Conservation (phyloP, 208 protist species). For the Angomonas deanei region DNA sequence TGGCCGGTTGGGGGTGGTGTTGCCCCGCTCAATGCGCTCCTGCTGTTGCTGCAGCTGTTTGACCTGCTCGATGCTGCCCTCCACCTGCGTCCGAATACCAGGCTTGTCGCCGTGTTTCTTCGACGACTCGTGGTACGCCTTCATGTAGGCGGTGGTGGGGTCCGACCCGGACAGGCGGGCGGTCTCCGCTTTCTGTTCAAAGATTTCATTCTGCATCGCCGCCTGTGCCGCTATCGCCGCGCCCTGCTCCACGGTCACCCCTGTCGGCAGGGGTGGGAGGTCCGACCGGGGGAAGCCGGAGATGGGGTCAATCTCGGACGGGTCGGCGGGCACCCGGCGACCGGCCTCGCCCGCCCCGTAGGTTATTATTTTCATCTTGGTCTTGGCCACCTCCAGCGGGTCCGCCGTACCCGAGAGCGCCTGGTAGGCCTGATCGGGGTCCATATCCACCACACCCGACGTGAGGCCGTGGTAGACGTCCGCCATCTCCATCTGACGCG, state of each 20-base stretch:
- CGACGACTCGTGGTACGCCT: conserved; percentile 46
- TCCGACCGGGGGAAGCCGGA: conserved; percentile 68
- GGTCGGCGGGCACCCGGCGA: conserved; percentile 21
- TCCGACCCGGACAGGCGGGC: conserved; percentile 53
- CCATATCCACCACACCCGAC: conserved; percentile 72
- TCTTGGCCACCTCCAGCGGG: conserved; percentile 76
- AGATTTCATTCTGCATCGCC: conserved; percentile 70
- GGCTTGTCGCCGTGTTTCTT: conserved; percentile 62
- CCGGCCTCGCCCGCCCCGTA: conserved; percentile 72
- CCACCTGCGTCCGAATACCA: conserved; percentile 55
- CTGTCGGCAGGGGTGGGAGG: conserved; percentile 70
- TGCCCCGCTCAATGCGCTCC: conserved; percentile 16
- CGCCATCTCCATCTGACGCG: conserved; percentile 77
- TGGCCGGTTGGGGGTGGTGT: background rate
- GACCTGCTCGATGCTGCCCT: conserved; percentile 57
- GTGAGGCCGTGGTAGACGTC: conserved; percentile 74
- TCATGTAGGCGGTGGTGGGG: conserved; percentile 50
- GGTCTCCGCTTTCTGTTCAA: conserved; percentile 66
- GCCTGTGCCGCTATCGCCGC: conserved; percentile 66
- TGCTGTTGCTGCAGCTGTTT: conserved; percentile 42
- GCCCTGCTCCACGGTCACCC: conserved; percentile 82
- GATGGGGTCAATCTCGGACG: conserved; percentile 54
- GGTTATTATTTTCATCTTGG: conserved; percentile 81
- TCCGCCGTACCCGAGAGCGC: conserved; percentile 78
- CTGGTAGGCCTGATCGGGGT: conserved; percentile 84